Conservation (phyloP, 805 yeast species). For the Saturnispora zaruensis region DNA sequence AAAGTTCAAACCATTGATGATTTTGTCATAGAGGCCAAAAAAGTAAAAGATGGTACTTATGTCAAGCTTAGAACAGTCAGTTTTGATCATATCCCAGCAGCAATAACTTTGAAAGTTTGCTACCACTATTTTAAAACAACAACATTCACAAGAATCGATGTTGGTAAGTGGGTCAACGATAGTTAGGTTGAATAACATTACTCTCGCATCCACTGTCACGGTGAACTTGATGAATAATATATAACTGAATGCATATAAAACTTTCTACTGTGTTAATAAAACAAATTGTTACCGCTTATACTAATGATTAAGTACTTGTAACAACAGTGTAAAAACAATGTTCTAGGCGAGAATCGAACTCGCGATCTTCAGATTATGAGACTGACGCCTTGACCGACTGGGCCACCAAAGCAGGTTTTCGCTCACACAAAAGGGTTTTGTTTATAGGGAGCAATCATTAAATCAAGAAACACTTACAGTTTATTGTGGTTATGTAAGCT, state of each 20-base stretch:
- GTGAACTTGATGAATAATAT: too few relatives aligned
- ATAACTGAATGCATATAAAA: too few relatives aligned
- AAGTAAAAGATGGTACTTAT: conserved; percentile 73
- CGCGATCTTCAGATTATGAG: conserved; percentile 35
- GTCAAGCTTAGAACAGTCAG: conserved; percentile 74
- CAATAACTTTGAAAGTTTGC: conserved; percentile 76
- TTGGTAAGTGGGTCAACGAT: conserved; percentile 42
- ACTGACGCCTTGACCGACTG: conserved; percentile 34
- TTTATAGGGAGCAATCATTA: too few relatives aligned
- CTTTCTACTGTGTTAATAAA: too few relatives aligned
- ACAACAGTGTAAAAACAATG: conserved; percentile 12
- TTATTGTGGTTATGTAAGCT: too few relatives aligned
- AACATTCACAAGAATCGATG: conserved; percentile 45
- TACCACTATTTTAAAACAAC: conserved; percentile 77
- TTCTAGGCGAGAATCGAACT: conserved; percentile 34
- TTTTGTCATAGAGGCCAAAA: conserved; percentile 54
- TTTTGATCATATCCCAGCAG: conserved; percentile 80
- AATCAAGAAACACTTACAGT: too few relatives aligned
- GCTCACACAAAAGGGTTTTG: too few relatives aligned
- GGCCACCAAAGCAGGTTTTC: conserved; percentile 31
- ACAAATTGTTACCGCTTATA: too few relatives aligned
- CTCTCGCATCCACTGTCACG: too few relatives aligned
- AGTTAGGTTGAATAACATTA: too few relatives aligned
- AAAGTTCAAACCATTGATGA: conserved; percentile 63
- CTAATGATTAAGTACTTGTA: too few relatives aligned